Evolutionary conservation across 495 filamentous ascomycete species (phyloP), one percentile per base, ranked within the genome.

Genomic region (Neurospora sp.): DNA sequence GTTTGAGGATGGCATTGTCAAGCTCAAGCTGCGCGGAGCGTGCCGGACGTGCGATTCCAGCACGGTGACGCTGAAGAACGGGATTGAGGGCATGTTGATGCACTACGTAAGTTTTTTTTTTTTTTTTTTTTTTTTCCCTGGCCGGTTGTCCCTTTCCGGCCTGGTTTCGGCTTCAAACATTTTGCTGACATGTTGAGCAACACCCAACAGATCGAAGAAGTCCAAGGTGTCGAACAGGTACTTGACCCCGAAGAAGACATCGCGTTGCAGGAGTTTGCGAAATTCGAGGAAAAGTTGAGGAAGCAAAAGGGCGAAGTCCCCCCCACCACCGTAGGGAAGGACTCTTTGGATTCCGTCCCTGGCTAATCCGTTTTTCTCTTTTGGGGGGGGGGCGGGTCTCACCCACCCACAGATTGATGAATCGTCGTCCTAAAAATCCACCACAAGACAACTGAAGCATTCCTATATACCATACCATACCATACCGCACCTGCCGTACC

Each of bases 51-150:
- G 96, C 81, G 96, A 98, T 77, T 95, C 92, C 45, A 97, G 94
- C 80, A 97, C 95, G 0, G 93, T 97, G 37, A 98, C 96, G 37
- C 80, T 99, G 75, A 94, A 93, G 84, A 98, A 96, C 80, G 96
- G 96, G 10, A 99, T 99, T 79, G 96, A 99, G 84, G 92, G 91
- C 61, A 97, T 98, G 94, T 81, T 98, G 78, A 97, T 97, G 94
- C 83, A 86, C 78, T 86, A 86, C 80, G 85, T 87, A 72, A 82
- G 83, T 7, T 37, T 37, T 22, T 22, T 22, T 22, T 22, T 22
- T 22, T 22, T 22, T 22, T 22, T 22, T 22, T 22, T 22, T 22
- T 22, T 84, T 65, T 70, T 41, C 10, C 42, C 69, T 38, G 16
- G 70, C 59, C 31, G 38, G 22, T 16, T 48, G 73, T 69, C 40